Evolutionary conservation across 148 eudicot genomes (phyloP).

Genomic region (Fallopia convolvulus): DNA sequence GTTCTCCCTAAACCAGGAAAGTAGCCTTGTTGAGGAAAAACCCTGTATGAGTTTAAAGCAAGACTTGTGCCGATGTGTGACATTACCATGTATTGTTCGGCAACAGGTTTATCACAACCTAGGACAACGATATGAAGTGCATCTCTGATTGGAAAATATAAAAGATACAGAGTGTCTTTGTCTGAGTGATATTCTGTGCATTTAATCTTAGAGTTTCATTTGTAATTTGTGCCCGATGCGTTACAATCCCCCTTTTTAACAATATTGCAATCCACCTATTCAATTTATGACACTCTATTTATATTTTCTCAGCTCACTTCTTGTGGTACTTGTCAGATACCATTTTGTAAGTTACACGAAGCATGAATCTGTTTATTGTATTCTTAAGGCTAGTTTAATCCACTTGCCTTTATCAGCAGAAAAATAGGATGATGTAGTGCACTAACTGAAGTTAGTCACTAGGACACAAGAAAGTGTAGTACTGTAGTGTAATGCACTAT

Average conservation of each 20-base stretch:
- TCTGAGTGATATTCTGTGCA: neutral
- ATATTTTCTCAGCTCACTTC: neutral
- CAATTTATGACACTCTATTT: neutral
- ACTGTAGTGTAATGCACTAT: no score
- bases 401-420: neutral
- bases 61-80: neutral
- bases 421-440: neutral
- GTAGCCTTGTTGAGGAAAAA: neutral
- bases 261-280: neutral
- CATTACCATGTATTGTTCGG: neutral
- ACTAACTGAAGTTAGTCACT: no score
- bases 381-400: neutral
- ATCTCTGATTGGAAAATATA: neutral
- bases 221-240: neutral
- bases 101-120: neutral
- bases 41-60: neutral
- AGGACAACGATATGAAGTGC: neutral
- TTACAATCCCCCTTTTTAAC: neutral
- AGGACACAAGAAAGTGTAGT: no score
- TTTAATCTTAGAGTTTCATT: neutral
- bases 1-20: neutral
- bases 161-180: neutral
- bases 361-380: neutral
- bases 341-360: neutral
- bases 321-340: neutral